These are phyloP conservation scores for Hawksworthiomyces lignivorus DNA, from an alignment of 2,329 filamentous ascomycete species.

Conservation along the genomic window DNA sequence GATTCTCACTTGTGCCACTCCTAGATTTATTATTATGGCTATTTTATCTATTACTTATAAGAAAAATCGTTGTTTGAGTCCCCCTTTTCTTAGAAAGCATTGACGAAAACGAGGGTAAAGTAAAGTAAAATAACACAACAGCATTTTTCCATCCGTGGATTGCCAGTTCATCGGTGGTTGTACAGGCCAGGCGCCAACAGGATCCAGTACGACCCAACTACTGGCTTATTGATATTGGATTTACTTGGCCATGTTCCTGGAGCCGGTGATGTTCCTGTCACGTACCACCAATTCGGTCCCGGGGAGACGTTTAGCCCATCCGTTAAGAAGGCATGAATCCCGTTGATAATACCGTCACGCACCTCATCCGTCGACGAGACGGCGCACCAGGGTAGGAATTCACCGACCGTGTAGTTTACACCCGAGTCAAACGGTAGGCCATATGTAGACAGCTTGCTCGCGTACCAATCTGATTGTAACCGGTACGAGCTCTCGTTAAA, in stretches of 20 bases:
- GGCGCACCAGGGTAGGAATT: slow-evolving; percentile 5
- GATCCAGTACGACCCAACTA: slow-evolving; percentile 19
- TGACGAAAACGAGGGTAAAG: too few species aligned
- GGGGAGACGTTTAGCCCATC: not conserved
- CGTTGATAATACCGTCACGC: slow-evolving; percentile 2
- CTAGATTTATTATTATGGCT: too few species aligned
- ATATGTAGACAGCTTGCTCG: slow-evolving; percentile 8
- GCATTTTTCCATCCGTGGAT: too few species aligned
- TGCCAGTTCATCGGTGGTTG: too few species aligned
- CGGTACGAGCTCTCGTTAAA: slow-evolving; percentile 19
- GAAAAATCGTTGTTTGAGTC: too few species aligned
- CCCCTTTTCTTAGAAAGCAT: too few species aligned
- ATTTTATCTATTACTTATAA: too few species aligned
- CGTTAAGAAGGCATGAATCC: slow-evolving; percentile 1
- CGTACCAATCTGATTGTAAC: slow-evolving; percentile 23
- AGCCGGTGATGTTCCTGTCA: not conserved
- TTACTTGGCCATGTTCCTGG: slow-evolving; percentile 1
- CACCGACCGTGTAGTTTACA: slow-evolving; percentile 4
- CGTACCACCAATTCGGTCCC: slow-evolving; percentile 6
- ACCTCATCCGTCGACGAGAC: slow-evolving; percentile 2
- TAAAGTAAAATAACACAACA: too few species aligned
- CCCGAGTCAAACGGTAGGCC: slow-evolving; percentile 10
- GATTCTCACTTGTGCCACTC: too few species aligned
- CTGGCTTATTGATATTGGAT: slow-evolving; percentile 6
- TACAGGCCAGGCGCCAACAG: slow-evolving; percentile 5